Evolutionary conservation across 331 rosid species (phyloP).

Genomic region (Prunus yedoensis): DNA sequence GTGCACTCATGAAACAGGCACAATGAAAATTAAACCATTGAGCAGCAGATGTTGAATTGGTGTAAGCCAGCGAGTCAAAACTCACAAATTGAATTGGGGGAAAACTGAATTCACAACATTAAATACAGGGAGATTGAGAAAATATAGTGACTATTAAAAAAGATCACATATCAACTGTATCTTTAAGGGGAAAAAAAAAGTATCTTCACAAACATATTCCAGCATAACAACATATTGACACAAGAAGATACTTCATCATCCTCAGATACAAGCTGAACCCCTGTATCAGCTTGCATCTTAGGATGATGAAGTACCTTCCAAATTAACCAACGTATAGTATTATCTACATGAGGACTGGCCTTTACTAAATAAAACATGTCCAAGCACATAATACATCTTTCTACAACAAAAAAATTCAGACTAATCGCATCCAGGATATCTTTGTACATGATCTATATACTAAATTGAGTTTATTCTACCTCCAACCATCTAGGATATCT

Average conservation of each 20-base stretch:
- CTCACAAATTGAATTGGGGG: too few species aligned
- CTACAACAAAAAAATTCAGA: neutral
- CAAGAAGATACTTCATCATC: neutral
- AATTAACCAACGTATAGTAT: neutral
- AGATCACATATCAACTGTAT: neutral
- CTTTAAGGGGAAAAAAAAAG: too few species aligned
- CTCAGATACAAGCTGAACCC: neutral
- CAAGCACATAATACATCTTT: neutral
- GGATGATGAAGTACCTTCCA: neutral
- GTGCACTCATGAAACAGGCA: too few species aligned
- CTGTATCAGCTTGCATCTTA: neutral
- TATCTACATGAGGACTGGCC: neutral
- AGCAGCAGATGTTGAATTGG: neutral
- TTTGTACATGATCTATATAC: too few species aligned
- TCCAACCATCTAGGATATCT: too few species aligned
- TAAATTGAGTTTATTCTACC: too few species aligned
- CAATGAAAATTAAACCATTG: neutral
- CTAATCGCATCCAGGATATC: too few species aligned
- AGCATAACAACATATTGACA: neutral
- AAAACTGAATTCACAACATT: neutral
- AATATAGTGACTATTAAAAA: neutral
- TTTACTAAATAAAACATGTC: neutral
- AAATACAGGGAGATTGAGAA: neutral
- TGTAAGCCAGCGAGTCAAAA: too few species aligned
- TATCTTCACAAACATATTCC: neutral